Conservation (phyloP, 495 filamentous ascomycete species). For the Penicillium riverlandense region DNA sequence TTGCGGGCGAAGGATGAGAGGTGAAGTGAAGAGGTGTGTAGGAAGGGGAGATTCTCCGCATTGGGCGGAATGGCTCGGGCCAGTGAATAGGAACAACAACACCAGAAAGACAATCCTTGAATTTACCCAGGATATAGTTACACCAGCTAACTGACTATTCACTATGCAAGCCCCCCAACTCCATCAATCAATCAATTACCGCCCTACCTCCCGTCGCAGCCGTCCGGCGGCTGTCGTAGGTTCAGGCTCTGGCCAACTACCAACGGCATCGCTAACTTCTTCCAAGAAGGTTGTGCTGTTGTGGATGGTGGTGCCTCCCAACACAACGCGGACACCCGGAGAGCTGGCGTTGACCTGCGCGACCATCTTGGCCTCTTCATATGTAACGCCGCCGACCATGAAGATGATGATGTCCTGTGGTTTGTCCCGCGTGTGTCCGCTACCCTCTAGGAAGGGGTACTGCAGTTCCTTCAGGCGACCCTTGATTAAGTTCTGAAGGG, state of each 20-base stretch:
- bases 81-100: too few species aligned
- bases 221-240: constrained; percentile 64
- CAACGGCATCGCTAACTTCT: constrained; percentile 73
- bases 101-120: too few species aligned
- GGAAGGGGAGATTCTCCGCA: background rate
- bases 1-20: constrained; percentile 4
- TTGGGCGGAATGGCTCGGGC: background rate
- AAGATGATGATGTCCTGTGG: constrained; percentile 95
- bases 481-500: constrained; percentile 86
- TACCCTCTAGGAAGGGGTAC: constrained; percentile 89
- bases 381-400: constrained; percentile 86
- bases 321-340: constrained; percentile 79
- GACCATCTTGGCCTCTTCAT: constrained; percentile 93
- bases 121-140: too few species aligned
- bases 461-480: constrained; percentile 75
- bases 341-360: constrained; percentile 86
- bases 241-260: constrained; percentile 69
- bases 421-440: constrained; percentile 78
- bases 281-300: constrained; percentile 84
- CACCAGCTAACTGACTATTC: too few species aligned
- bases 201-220: constrained; percentile 55
- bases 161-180: background rate
- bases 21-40: background rate
- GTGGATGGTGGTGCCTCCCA: constrained; percentile 78
- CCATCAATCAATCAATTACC: constrained; percentile 14